Conservation (phyloP, 139 green algal species). For the Desmodesmus armatus region DNA sequence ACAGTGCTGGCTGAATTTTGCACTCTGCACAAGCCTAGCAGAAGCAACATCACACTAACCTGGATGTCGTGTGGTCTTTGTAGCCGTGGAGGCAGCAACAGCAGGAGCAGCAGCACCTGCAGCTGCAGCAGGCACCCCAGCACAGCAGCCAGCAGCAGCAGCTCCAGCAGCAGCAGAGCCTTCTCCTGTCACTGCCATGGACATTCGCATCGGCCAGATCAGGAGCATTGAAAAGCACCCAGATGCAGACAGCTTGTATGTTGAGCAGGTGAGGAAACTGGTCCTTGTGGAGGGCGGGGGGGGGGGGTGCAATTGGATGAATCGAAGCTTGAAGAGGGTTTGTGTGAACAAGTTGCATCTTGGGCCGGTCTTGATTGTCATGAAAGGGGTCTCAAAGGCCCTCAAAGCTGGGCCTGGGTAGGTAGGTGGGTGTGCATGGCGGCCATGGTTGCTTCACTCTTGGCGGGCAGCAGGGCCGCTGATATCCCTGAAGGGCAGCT, state of each 20-base stretch:
- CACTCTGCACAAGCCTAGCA: background rate
- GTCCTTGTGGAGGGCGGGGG: too few relatives aligned
- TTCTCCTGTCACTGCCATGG: conserved; percentile 48
- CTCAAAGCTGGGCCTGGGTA: too few relatives aligned
- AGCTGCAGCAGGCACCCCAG: background rate
- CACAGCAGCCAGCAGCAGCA: conserved; percentile 22
- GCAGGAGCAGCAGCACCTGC: conserved; percentile 21
- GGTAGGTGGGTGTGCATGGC: too few relatives aligned
- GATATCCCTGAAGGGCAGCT: too few relatives aligned
- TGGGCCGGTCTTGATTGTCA: too few relatives aligned
- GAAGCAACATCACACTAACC: background rate
- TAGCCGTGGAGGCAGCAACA: conserved; percentile 3
- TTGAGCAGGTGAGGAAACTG: conserved; percentile 54
- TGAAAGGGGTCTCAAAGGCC: too few relatives aligned
- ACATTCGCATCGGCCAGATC: conserved; percentile 61
- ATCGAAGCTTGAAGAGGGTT: too few relatives aligned
- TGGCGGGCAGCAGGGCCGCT: too few relatives aligned
- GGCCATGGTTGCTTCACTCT: too few relatives aligned
- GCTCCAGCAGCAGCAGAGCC: conserved; percentile 23
- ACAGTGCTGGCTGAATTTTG: background rate
- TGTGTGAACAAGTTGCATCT: too few relatives aligned
- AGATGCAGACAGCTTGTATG: conserved; percentile 73
- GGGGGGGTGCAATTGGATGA: too few relatives aligned
- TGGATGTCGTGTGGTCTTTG: background rate
- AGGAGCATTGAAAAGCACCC: conserved; percentile 66